These are phyloP conservation scores for Elsinoe perseae DNA, from an alignment of 2,329 filamentous ascomycete genomes.

Conservation along the genomic window DNA sequence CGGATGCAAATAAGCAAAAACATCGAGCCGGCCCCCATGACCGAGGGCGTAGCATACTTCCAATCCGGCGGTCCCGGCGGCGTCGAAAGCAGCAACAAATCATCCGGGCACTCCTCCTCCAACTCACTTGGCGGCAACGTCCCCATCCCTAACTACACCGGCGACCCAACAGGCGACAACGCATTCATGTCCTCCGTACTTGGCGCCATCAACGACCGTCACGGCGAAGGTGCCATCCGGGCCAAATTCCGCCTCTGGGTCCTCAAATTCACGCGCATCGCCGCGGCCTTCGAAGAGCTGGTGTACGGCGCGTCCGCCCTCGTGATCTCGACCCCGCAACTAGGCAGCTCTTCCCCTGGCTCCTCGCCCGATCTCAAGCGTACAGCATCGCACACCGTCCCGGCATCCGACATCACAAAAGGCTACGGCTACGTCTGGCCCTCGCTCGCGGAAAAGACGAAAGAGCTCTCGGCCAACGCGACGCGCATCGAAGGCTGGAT, in stretches of 20 bases:
- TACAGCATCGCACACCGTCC: constrained; percentile 31
- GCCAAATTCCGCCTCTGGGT: constrained; percentile 94
- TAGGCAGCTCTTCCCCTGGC: constrained; percentile 27
- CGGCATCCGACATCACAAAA: constrained; percentile 25
- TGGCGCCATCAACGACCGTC: constrained; percentile 72
- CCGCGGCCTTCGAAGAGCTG: constrained; percentile 88
- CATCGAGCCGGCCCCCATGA: constrained; percentile 71
- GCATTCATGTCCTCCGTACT: constrained; percentile 83
- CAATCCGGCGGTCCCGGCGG: constrained; percentile 39
- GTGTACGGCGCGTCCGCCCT: constrained; percentile 91
- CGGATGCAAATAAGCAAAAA: constrained; percentile 89
- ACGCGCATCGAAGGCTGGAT: constrained; percentile 95
- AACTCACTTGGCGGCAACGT: constrained; percentile 25
- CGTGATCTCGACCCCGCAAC: constrained; percentile 51
- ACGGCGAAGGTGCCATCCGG: constrained; percentile 82
- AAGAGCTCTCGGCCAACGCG: constrained; percentile 84
- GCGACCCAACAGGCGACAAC: constrained; percentile 75
- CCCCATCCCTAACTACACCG: constrained; percentile 15
- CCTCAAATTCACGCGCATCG: constrained; percentile 84
- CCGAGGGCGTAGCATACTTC: constrained; percentile 80
- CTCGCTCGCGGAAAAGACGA: constrained; percentile 69
- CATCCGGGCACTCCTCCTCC: constrained; percentile 25
- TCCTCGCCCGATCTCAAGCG: constrained; percentile 17
- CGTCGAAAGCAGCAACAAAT: constrained; percentile 1
- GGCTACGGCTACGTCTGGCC: constrained; percentile 96